Conservation (phyloP, 2,329 filamentous ascomycete genomes). For the Purpureocillium takamizusanense region DNA sequence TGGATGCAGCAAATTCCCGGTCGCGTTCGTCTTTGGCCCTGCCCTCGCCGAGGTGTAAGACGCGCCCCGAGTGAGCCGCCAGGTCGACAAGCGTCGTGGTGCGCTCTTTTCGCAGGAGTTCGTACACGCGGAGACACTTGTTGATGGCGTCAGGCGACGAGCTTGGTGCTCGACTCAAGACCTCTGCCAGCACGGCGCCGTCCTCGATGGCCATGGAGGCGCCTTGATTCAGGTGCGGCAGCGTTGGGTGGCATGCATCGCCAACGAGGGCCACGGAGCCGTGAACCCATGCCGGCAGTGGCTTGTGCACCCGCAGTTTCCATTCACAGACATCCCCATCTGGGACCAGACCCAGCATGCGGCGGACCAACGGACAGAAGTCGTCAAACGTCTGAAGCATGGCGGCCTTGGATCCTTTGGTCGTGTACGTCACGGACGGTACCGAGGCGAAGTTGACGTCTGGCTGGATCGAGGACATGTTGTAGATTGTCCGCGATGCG, state of each 20-base stretch:
- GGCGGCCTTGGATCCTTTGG: slow-evolving; percentile 47
- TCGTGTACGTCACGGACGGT: slow-evolving; percentile 52
- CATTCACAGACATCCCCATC: slow-evolving; percentile 58
- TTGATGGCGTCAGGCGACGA: slow-evolving; percentile 28
- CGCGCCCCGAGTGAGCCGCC: slow-evolving; percentile 40
- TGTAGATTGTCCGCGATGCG: slow-evolving; percentile 55
- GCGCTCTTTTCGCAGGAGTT: slow-evolving; percentile 46
- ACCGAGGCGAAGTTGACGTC: slow-evolving; percentile 51
- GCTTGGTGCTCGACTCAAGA: slow-evolving; percentile 31
- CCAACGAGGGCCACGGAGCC: slow-evolving; percentile 49
- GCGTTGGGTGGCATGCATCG: slow-evolving; percentile 58
- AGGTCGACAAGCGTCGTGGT: slow-evolving; percentile 43
- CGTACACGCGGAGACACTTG: slow-evolving; percentile 44
- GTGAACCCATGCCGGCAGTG: slow-evolving; percentile 48
- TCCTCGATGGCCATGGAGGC: slow-evolving; percentile 61
- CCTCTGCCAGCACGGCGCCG: slow-evolving; percentile 48
- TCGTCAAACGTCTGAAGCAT: slow-evolving; percentile 54
- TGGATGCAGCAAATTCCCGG: slow-evolving; percentile 41
- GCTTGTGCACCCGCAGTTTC: slow-evolving; percentile 50
- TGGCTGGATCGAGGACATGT: slow-evolving; percentile 53
- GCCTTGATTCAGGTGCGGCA: slow-evolving; percentile 58
- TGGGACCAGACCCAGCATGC: slow-evolving; percentile 50
- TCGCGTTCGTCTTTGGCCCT: slow-evolving; percentile 48
- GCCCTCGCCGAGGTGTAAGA: slow-evolving; percentile 46
- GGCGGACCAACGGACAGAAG: slow-evolving; percentile 50